Percentiles rank a stretch among this genome's conserved stretches.
Conservation (phyloP, 1,284 basidiomycete species). For the Coniferiporia weirii region DNA sequence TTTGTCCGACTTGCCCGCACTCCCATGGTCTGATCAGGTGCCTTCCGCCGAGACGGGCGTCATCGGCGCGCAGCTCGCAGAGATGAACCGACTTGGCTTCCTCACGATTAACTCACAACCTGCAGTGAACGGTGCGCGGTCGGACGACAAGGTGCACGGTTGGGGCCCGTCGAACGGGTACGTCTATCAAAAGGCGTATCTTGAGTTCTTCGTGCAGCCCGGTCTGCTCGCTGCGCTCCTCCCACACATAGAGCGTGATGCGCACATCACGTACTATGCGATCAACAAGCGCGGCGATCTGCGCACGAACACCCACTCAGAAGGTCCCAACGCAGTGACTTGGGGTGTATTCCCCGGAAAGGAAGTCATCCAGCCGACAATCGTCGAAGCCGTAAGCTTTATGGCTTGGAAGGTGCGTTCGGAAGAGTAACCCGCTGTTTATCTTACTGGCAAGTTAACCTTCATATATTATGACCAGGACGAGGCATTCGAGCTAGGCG, state of each 20-base stretch:
- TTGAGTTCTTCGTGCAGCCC: slow-evolving; percentile 92
- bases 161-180: slow-evolving; percentile 96
- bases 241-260: slow-evolving; percentile 82
- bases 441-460: background rate
- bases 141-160: slow-evolving; percentile 83
- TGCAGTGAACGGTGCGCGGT: slow-evolving; percentile 88
- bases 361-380: slow-evolving; percentile 97
- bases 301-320: slow-evolving; percentile 86
- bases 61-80: slow-evolving; percentile 76
- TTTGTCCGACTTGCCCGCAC: slow-evolving; percentile 58
- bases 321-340: slow-evolving; percentile 96
- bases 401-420: slow-evolving; percentile 88
- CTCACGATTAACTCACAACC: slow-evolving; percentile 98
- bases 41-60: slow-evolving; percentile 82
- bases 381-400: slow-evolving; percentile 96
- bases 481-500: slow-evolving; percentile 93
- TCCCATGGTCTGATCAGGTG: slow-evolving; percentile 95
- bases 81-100: slow-evolving; percentile 88
- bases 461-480: slow-evolving; percentile 50
- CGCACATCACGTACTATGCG: slow-evolving; percentile 94
- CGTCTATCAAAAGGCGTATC: slow-evolving; percentile 98
- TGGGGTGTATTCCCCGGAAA: slow-evolving; percentile 99
- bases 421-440: background rate
- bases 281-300: slow-evolving; percentile 91
- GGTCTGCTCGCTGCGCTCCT: slow-evolving; percentile 72